phyloP scores from a whole-genome alignment of 352 stramenopile genomes.

The Pythium plurisporium region DNA sequence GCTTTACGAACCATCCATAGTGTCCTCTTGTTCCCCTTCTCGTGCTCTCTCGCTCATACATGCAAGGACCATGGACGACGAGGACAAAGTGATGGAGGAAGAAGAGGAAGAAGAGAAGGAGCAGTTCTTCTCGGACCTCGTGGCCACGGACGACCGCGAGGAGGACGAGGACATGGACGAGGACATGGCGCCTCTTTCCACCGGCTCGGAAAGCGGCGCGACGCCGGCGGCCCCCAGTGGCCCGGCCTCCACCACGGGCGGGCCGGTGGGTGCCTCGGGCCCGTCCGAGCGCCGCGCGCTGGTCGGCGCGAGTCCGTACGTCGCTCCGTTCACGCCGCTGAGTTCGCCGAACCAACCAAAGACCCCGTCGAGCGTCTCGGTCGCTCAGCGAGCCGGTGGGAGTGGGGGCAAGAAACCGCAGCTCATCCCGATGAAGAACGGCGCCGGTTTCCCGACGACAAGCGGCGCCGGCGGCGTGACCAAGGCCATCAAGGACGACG shows the following conservation, averaged over 20 bases:
- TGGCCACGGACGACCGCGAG: constrained; percentile 11
- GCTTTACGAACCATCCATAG: too few relatives aligned
- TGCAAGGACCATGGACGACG: constrained; percentile 10
- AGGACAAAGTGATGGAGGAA: constrained; percentile 28
- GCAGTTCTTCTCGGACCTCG: constrained; percentile 21
- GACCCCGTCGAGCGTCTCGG: constrained; percentile 38
- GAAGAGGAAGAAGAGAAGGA: constrained; percentile 22
- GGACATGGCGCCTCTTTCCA: constrained; percentile 13
- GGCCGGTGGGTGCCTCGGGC: too few relatives aligned
- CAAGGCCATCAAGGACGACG: constrained; percentile 46
- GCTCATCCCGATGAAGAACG: constrained; percentile 45
- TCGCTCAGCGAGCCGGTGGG: constrained; percentile 11
- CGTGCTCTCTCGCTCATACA: neutral
- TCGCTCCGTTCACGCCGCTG: constrained; percentile 66
- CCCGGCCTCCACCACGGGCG: constrained; percentile 5
- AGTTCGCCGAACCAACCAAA: constrained; percentile 51
- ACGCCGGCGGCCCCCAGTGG: neutral
- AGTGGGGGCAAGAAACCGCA: constrained; percentile 40
- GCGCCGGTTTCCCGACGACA: neutral
- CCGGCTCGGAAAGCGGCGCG: constrained; percentile 12
- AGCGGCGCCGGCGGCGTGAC: constrained; percentile 19
- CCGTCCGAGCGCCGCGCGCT: constrained; percentile 60
- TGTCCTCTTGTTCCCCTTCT: neutral
- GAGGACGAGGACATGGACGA: constrained; percentile 16
- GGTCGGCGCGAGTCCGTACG: constrained; percentile 56